Base-by-base conservation (phyloP, 208 protist species). In the Trichomonas vaginalis region DNA sequence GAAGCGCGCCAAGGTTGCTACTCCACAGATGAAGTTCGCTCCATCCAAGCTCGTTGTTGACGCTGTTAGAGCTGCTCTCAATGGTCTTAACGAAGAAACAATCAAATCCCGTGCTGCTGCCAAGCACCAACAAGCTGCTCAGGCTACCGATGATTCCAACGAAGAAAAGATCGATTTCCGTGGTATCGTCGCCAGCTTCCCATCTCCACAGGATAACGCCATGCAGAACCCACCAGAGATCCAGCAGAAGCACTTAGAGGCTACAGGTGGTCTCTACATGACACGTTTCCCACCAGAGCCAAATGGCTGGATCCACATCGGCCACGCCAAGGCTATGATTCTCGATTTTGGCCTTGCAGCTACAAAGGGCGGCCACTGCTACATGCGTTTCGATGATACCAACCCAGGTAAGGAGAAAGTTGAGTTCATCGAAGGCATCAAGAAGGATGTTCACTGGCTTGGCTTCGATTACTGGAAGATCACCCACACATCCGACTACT, bases 311-410 rank as follows among this genome's bases (percentile, higher is more conserved):
- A 97, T 99, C 14, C 99, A 99, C 97, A 99, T 99, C 97, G 99
- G 99, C 37, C 99, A 99, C 96, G 99, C 99, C 15, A 99, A 99
- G 97, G 98, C 99, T 96, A 99, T 99, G 98, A 98, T 98, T 97
- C 97, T 99, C 21, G 99, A 99, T 97, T 99, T 99, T 97, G 98
- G 98, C 61, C 98, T 95, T 49, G 88, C 88, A 12, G 97, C 98
- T 92, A 96, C 97, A 6, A 97, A 98, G 96, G 96, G 96, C 51
- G 99, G 99, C 82, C 98, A 98, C 96, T 99, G 98, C 97, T 96
- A 83, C n/a, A 51, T 96, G 51, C 4, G 96, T 90, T 96, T 96
- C 56, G 96, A 96, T 90, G 96, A 96, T 40, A 96, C 96, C 3
- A 96, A 96, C n/a, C 96, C 96, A 62, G 27, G 45, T 32, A 95